A percentile compares a stretch with the other conserved stretches of the same genome.
Conservation (phyloP, 495 filamentous ascomycete genomes). For the Apiosordaria backusii region DNA sequence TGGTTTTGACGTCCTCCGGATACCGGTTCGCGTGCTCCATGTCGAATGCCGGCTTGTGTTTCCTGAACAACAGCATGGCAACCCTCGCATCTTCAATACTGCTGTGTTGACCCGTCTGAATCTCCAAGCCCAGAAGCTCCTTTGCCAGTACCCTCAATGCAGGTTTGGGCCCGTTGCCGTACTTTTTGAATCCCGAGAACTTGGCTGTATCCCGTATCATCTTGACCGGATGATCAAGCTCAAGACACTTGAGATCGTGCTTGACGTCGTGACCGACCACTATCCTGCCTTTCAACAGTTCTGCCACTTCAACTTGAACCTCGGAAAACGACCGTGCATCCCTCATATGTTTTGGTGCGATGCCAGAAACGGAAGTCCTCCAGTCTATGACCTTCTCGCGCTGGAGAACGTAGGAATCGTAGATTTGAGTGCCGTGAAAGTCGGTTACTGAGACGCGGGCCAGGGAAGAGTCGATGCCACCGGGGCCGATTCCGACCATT, state of each 20-base stretch:
- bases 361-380: conserved; percentile 79
- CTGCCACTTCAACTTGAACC: conserved; percentile 68
- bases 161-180: conserved; percentile 75
- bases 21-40: conserved; percentile 65
- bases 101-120: conserved; percentile 68
- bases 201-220: conserved; percentile 83
- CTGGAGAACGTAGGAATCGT: conserved; percentile 85
- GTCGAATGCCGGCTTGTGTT: conserved; percentile 80
- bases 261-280: conserved; percentile 87
- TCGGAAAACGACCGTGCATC: conserved; percentile 65
- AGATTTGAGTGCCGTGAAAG: conserved; percentile 83
- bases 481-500: conserved; percentile 88
- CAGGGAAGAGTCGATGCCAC: conserved; percentile 63
- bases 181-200: conserved; percentile 66
- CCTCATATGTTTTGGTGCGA: conserved; percentile 66
- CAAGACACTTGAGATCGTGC: conserved; percentile 75
- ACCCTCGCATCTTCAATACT: conserved; percentile 84
- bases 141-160: conserved; percentile 69
- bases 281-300: conserved; percentile 68
- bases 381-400: conserved; percentile 79
- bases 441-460: conserved; percentile 87
- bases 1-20: conserved; percentile 44
- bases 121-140: conserved; percentile 75
- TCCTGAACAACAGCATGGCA: conserved; percentile 80
- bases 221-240: conserved; percentile 68